Percentiles rank a stretch among this genome's conserved stretches.
These are phyloP conservation scores for Salix arbutifolia DNA, from an alignment of 345 rosid species.

Conservation along the genomic window DNA sequence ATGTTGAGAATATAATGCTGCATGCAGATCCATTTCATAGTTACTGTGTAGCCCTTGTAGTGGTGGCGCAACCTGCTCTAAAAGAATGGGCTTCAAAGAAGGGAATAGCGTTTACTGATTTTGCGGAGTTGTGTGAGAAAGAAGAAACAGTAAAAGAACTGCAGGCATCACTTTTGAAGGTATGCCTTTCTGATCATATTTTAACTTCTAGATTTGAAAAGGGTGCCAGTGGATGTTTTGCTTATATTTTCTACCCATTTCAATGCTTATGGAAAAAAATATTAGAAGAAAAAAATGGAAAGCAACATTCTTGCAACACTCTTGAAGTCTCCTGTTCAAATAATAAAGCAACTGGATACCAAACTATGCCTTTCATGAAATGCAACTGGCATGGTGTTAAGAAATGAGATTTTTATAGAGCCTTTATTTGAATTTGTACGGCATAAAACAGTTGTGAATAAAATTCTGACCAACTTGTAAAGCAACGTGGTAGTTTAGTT, in stretches of 20 bases:
- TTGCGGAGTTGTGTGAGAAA: constrained; percentile 59
- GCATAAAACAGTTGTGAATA: not conserved
- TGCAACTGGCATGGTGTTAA: not conserved
- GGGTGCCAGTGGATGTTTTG: not conserved
- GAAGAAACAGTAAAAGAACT: constrained; percentile 67
- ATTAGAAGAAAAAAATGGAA: not conserved
- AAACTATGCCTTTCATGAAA: not conserved
- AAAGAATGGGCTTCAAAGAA: constrained; percentile 81
- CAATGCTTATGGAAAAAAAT: not conserved
- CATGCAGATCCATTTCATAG: constrained; percentile 92
- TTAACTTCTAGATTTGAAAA: not conserved
- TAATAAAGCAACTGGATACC: not conserved
- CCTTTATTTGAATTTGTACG: not conserved
- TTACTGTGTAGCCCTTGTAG: constrained; percentile 90
- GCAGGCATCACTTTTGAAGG: constrained; percentile 75
- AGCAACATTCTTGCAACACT: not conserved
- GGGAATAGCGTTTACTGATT: constrained; percentile 46
- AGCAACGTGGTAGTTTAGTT: not conserved
- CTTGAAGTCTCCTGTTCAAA: not conserved
- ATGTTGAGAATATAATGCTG: constrained; percentile 79
- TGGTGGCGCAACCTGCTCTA: constrained; percentile 56
- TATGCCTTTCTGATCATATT: constrained; percentile 16
- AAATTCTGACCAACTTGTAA: not conserved
- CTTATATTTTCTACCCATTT: not conserved
- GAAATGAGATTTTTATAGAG: not conserved